These are phyloP conservation scores for Apophysomyces sp. DNA, from an alignment of 371 early-diverging fungal genomes.

Conservation along the genomic window DNA sequence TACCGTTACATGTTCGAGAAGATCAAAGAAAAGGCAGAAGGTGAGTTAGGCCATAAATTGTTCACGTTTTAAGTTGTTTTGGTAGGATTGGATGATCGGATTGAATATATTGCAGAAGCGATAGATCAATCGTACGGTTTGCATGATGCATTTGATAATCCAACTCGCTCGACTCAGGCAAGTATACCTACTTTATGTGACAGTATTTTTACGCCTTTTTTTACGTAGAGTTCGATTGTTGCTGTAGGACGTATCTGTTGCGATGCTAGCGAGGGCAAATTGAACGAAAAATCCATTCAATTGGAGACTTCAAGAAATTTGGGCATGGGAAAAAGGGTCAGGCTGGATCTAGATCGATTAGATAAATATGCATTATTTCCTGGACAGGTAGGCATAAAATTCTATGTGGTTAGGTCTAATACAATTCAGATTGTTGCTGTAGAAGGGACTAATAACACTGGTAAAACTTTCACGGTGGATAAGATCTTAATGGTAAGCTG, in stretches of 20 bases:
- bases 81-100: conserved; percentile 62
- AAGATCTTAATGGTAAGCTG: conserved; percentile 14
- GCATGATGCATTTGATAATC: conserved; percentile 55
- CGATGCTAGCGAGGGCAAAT: conserved; percentile 59
- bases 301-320: conserved; percentile 75
- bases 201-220: neutral
- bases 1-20: conserved; percentile 93
- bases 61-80: neutral
- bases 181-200: neutral
- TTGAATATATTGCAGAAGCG: conserved; percentile 64
- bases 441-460: conserved; percentile 40
- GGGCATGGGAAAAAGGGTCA: conserved; percentile 73
- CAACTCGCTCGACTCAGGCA: conserved; percentile 59
- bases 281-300: conserved; percentile 69
- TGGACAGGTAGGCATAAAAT: conserved; percentile 60
- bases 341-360: conserved; percentile 55
- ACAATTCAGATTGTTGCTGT: conserved; percentile 34
- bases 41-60: conserved; percentile 17
- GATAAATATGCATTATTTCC: conserved; percentile 67
- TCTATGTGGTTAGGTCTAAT: neutral
- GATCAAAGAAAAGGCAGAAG: conserved; percentile 67
- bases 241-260: conserved; percentile 79
- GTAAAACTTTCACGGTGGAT: conserved; percentile 17
- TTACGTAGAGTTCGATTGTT: conserved; percentile 17
- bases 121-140: conserved; percentile 50